Evolutionary conservation across 495 filamentous ascomycete genomes (phyloP).

Genomic region (Acidiella bohemica): DNA sequence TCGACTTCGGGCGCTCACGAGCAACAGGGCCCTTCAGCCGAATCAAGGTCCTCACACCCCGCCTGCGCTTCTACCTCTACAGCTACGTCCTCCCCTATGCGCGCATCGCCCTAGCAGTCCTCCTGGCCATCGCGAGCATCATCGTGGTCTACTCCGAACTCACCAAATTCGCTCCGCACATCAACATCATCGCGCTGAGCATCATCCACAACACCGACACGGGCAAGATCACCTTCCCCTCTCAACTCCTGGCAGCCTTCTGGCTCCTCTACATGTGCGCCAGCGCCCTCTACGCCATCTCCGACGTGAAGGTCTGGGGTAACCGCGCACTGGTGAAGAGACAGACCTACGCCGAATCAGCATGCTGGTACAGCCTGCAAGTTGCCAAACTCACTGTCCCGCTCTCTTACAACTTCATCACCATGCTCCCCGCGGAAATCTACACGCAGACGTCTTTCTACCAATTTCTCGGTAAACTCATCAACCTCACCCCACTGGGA

Average conservation of each 20-base stretch:
- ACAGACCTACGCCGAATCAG: slow-evolving; percentile 80
- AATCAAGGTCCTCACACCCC: slow-evolving; percentile 58
- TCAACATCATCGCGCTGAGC: slow-evolving; percentile 74
- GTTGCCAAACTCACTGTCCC: slow-evolving; percentile 84
- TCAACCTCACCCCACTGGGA: slow-evolving; percentile 74
- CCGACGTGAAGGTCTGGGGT: slow-evolving; percentile 86
- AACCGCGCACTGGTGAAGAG: slow-evolving; percentile 79
- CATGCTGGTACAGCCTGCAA: slow-evolving; percentile 87
- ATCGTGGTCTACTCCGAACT: slow-evolving; percentile 88
- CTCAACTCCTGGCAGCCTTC: slow-evolving; percentile 65
- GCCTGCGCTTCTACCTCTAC: slow-evolving; percentile 68
- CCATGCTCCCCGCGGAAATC: slow-evolving; percentile 56
- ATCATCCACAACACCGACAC: slow-evolving; percentile 56
- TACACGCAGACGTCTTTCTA: slow-evolving; percentile 69
- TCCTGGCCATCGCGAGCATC: slow-evolving; percentile 60
- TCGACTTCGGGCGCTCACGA: slow-evolving; percentile 54
- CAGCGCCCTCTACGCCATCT: slow-evolving; percentile 70
- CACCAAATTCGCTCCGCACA: slow-evolving; percentile 55
- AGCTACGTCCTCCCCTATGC: slow-evolving; percentile 53
- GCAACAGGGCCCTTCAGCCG: slow-evolving; percentile 37
- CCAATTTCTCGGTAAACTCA: slow-evolving; percentile 65
- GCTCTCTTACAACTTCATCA: slow-evolving; percentile 88
- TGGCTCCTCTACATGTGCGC: slow-evolving; percentile 94
- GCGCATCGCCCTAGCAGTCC: slow-evolving; percentile 43
- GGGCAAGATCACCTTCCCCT: slow-evolving; percentile 66